Conservation (phyloP, 441 rosid genomes). For the Mallotus japonicus region DNA sequence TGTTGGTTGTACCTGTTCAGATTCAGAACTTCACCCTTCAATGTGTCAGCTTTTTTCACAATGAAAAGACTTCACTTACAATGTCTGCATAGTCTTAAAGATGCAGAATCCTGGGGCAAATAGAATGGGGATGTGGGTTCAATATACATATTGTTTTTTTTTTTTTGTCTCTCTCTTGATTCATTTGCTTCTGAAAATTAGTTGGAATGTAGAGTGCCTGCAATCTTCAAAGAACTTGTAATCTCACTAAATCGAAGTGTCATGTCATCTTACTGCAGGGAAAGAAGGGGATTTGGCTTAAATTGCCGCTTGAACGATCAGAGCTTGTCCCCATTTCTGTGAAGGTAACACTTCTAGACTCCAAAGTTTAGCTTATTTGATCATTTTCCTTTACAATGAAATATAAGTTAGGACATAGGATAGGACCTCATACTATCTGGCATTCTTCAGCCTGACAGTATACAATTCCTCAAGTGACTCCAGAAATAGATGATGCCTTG, state of each 20-base stretch:
- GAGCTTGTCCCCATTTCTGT: slow-evolving; percentile 83
- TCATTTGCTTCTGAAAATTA: neutral
- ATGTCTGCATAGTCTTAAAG: neutral
- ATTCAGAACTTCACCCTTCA: neutral
- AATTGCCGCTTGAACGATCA: slow-evolving; percentile 65
- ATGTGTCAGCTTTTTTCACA: neutral
- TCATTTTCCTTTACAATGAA: neutral
- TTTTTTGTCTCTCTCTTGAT: too few species aligned
- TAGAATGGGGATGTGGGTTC: neutral
- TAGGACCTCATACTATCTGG: too few species aligned
- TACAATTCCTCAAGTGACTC: neutral
- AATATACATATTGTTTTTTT: neutral
- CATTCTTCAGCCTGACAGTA: neutral
- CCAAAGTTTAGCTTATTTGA: neutral
- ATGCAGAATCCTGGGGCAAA: neutral
- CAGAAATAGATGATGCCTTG: neutral
- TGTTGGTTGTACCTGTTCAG: neutral
- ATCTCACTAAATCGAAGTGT: neutral
- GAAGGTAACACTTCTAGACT: slow-evolving; percentile 44
- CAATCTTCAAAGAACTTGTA: neutral
- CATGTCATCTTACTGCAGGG: slow-evolving; percentile 40
- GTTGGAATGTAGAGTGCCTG: neutral
- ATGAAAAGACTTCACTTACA: neutral
- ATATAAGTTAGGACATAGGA: neutral
- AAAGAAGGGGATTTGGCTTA: slow-evolving; percentile 92